Base-by-base conservation (phyloP, 2,329 filamentous ascomycete genomes). In the Colletotrichum sp. region DNA sequence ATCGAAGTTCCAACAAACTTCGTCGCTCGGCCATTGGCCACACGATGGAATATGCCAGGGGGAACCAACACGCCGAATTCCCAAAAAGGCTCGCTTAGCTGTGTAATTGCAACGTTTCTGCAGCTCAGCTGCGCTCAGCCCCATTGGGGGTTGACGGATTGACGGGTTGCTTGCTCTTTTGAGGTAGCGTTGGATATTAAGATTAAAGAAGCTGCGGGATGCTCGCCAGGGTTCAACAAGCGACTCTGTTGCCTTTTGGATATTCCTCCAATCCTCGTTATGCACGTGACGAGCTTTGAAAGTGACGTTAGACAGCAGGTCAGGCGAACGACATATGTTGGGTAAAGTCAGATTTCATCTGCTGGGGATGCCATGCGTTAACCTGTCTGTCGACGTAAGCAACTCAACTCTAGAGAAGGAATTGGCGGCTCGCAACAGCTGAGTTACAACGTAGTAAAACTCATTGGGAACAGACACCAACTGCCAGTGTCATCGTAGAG, bases 351-450 rank as follows among this genome's bases (percentile, higher is more conserved):
- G 4, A 30, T 4, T 30, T 9, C 9, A 30, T 30, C 30, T 30
- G 9, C 4, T 6, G 32, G 6, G 32, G 32, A 34, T 34, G 32
- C 12, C 1, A 3, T 34, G 12, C 32, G 5, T 34, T 34, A 13
- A 34, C 12, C 0, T 0, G 32, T 34, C 0, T 34, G 1, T 36
- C 6, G 34, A 36, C 13, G 13, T 36, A 0, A 36, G 0, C 7
- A 36, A 16, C 7, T 36, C 34, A 36, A 0, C 6, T 16, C 15
- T 4, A 16, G 34, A 36, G 0, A 15, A 36, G 34, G 0, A 15
- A 36, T 8, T 15, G 1, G 6, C 6, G 34, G 13, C 34, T 36
- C 6, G 7, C 4, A 8, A 39, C 15, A 16, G 15, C 36, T 39
- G 36, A 16, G 6, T 36, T 2, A 16, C 4, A 6, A 34, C 12